Conservation (phyloP, 768 basidiomycete species). For the Termitomyces sp. region DNA sequence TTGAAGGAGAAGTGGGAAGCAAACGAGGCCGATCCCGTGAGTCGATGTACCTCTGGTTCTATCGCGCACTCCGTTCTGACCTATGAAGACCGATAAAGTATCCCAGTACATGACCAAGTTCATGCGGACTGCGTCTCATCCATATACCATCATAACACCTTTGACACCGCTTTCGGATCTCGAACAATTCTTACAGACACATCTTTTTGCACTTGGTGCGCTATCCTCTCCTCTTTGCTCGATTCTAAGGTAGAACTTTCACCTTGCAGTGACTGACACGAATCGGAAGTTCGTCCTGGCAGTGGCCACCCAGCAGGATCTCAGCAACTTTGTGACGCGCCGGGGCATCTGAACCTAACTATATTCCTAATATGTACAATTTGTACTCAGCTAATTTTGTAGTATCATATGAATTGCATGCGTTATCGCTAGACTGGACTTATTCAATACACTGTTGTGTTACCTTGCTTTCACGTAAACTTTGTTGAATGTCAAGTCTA, state of each 20-base stretch:
- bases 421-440: background rate
- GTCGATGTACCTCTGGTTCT: constrained; percentile 17
- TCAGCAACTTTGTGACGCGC: constrained; percentile 56
- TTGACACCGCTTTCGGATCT: constrained; percentile 72
- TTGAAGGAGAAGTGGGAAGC: constrained; percentile 79
- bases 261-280: constrained; percentile 70
- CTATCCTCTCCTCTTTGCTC: background rate
- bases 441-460: background rate
- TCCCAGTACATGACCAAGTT: constrained; percentile 69
- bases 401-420: background rate
- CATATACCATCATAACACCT: constrained; percentile 80
- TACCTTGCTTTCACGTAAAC: background rate
- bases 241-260: background rate
- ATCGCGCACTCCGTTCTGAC: background rate
- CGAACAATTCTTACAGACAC: constrained; percentile 68
- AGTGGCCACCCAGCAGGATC: constrained; percentile 72
- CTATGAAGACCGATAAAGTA: constrained; percentile 62
- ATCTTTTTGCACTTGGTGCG: constrained; percentile 75
- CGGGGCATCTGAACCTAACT: constrained; percentile 31
- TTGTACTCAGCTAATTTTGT: background rate
- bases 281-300: constrained; percentile 79
- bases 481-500: background rate
- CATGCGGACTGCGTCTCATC: constrained; percentile 54
- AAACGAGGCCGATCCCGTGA: constrained; percentile 63
- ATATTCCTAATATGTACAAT: background rate